Evolutionary conservation across 2,329 filamentous ascomycete genomes (phyloP), one percentile per base, ranked within the genome.

Genomic region (Ophiosphaerella korrae): DNA sequence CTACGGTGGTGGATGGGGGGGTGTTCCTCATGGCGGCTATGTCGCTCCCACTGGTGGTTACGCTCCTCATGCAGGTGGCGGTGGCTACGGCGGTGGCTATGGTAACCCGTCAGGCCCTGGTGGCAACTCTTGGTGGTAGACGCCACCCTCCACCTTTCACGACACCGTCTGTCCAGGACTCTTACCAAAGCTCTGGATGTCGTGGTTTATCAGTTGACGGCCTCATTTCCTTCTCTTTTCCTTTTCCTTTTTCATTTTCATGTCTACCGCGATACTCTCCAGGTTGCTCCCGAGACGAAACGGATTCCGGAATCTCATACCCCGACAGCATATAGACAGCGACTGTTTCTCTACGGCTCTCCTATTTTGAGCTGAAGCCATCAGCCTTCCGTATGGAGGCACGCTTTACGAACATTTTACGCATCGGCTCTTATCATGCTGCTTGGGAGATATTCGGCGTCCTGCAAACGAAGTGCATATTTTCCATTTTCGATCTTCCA

Each of bases 71-170:
- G 26, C 26, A 44, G 68, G 70, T 43, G 78, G 78, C 49, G 72
- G 75, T 45, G 68, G 75, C 36, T 78, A 76, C 50, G 75, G 76
- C 52, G 78, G 76, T 59, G 77, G 84, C 74, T 89, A 89, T 76
- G 87, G 88, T 74, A 88, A 89, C 77, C 87, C 87, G 64, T 81
- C 82, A 60, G 82, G 82, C 60, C 79, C 74, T 47, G 84, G 84
- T 53, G 83, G 84, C 68, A 84, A 85, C 56, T 87, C 84, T 62
- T 90, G 88, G 88, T 90, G 82, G 82, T 84, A 84, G 68, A 75
- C 52, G 26, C 7, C 51, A 48, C 42, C 45, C 26, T 29, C 35
- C 44, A 42, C 16, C 45, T 48, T 53, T 57, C 59, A 64, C 57
- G 57, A 66, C 56, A 50, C 50, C 51, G 60, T 67, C 70, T 67